Base-by-base conservation (phyloP, 139 green algal genomes). In the Pleodorina starrii region DNA sequence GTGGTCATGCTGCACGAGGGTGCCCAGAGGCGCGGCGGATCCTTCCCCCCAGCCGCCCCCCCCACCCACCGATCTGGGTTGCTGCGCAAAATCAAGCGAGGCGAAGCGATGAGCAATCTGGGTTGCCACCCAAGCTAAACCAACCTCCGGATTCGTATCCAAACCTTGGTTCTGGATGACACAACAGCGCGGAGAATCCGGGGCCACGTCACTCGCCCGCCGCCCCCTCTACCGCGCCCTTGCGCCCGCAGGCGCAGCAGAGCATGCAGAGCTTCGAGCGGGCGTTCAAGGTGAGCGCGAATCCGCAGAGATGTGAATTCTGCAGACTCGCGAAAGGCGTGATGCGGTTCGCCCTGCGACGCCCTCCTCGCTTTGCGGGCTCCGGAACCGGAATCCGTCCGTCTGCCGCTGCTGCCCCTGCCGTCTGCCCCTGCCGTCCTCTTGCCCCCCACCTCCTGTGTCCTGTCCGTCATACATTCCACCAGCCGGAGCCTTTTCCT, bases 241-340 rank as follows among this genome's bases (percentile, higher is more conserved):
- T 32, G 16, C 38, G 2, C 43, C 27, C n/a, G 76, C 89, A 95
- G 92, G 85, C 92, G 10, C 79, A 83, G 38, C 72, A 93, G 38
- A 81, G 68, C 57, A 92, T 85, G 48, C 68, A 91, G 48, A 40
- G 86, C 11, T 73, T 94, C 43, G 84, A 91, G 29, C 84, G 79
- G 36, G 91, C 90, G 0, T 92, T 95, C 29, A 50, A 90, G 88
- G 92, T 95, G 46, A 16, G 91, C 23, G 21, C 7, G 40, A 35
- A 36, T 21, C 19, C 32, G 3, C 11, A 36, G 11, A 42, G n/a
- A 23, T 36, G 63, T 23, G n/a, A 2, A 1, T 73, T 17, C 32
- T 66, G n/a, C 29, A 9, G n/a, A 40, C 63, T 42, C 21, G 3
- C 12, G 63, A 73, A 36, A 9, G 63, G n/a, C n/a, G 3, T 2